Base-by-base conservation (phyloP, 495 filamentous ascomycete species). In the Recurvomyces mirabilis region DNA sequence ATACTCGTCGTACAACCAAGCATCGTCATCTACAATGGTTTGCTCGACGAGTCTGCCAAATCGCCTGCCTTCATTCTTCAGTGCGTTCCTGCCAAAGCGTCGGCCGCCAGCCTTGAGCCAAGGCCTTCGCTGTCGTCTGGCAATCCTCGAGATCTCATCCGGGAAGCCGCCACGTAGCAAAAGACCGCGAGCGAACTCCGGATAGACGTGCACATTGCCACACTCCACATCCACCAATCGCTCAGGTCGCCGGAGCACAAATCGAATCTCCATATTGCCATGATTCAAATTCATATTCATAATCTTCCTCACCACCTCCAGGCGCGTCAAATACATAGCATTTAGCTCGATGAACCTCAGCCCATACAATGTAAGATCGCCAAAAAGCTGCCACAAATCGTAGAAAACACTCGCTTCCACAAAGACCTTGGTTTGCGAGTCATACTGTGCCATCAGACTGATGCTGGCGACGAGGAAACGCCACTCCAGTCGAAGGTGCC, bases 31-130 rank as follows among this genome's bases (percentile, higher is more conserved):
- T 5, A 11, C 3, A 40, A 20, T 2, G 14, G 10, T 2, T 40
- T 9, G 21, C 21, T 20, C 9, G 26, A 40, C n/a, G 5, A n/a
- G 3, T 40, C 37, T 20, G 9, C 11, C n/a, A 23, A 19, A 40
- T 10, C 23, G 13, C 26, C 37, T 2, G 26, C 10, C 11, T 20
- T 23, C 12, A 13, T 5, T 12, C n/a, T n/a, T n/a, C n/a, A n/a
- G n/a, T n/a, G n/a, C n/a, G n/a, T n/a, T n/a, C n/a, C n/a, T 13
- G 23, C n/a, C 37, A 9, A 3, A 20, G 13, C 37, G 24, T 40
- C 23, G 12, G 13, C 37, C 37, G 11, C 41, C 41, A 24, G 30
- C 29, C 23, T 37, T 34, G 31, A 49, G 11, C 46, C 46, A 49
- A 17, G 29, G 20, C 29, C 6, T 34, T 38, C 29, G 28, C 25